Percentiles rank a stretch among this genome's conserved stretches.
phyloP scores from a whole-genome alignment of 2,329 filamentous ascomycete genomes.

The Claviceps arundinis region DNA sequence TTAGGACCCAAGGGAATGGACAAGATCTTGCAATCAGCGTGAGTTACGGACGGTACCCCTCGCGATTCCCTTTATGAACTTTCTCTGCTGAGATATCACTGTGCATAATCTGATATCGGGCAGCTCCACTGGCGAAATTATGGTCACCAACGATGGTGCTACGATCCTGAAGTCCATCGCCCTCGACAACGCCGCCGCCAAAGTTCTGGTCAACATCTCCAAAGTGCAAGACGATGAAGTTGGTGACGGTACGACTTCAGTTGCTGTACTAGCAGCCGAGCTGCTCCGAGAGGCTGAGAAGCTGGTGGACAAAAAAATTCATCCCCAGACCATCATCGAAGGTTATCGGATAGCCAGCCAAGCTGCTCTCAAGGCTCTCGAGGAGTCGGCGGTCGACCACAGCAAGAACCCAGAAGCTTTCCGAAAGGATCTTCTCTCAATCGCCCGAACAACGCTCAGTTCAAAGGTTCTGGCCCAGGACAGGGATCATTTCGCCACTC shows the following conservation, averaged over 20 bases:
- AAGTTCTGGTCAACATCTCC: constrained; percentile 97
- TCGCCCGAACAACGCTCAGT: constrained; percentile 89
- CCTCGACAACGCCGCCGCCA: constrained; percentile 93
- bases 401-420: constrained; percentile 74
- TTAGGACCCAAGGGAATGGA: constrained; percentile 98
- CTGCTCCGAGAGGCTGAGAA: constrained; percentile 92
- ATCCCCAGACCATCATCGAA: constrained; percentile 98
- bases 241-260: constrained; percentile 95
- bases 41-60: constrained; percentile 26
- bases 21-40: constrained; percentile 94
- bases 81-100: constrained; percentile 1
- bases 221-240: constrained; percentile 99
- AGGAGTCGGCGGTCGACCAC: constrained; percentile 77
- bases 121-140: constrained; percentile 88
- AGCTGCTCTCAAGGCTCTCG: constrained; percentile 73
- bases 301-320: constrained; percentile 94
- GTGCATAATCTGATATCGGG: constrained; percentile 5
- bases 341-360: constrained; percentile 94
- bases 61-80: not conserved
- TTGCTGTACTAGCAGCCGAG: constrained; percentile 88
- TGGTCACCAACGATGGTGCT: constrained; percentile 97
- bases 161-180: constrained; percentile 98
- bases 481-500: constrained; percentile 75
- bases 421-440: constrained; percentile 76
- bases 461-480: constrained; percentile 96